Evolutionary conservation across 768 basidiomycete species (phyloP).

Genomic region (Tulasnella sp.): DNA sequence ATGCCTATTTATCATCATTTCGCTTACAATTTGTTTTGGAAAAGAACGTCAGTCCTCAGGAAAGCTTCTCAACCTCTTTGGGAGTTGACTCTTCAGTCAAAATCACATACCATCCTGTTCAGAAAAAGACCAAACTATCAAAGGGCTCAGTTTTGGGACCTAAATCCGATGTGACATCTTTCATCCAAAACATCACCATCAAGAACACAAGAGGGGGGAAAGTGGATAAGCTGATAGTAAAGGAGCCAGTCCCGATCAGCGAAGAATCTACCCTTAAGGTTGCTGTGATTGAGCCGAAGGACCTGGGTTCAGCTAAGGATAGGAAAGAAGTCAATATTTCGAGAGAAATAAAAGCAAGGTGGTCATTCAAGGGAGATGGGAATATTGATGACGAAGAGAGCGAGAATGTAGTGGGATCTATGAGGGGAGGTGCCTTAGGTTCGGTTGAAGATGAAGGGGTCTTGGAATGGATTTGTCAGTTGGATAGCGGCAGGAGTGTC

Average conservation of each 20-base stretch:
- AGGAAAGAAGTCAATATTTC: slow-evolving; percentile 36
- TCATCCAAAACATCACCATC: slow-evolving; percentile 15
- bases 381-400: slow-evolving; percentile 11
- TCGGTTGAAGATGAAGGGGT: slow-evolving; percentile 29
- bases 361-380: slow-evolving; percentile 20
- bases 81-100: slow-evolving; percentile 17
- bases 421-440: neutral
- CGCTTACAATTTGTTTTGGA: neutral
- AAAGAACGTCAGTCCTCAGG: slow-evolving; percentile 14
- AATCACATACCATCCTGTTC: slow-evolving; percentile 14
- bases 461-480: slow-evolving; percentile 41
- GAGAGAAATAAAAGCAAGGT: slow-evolving; percentile 14
- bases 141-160: neutral
- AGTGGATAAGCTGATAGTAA: neutral
- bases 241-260: slow-evolving; percentile 18
- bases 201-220: slow-evolving; percentile 15
- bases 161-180: slow-evolving; percentile 15
- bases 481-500: slow-evolving; percentile 34
- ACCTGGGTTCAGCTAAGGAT: slow-evolving; percentile 7
- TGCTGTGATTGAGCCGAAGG: slow-evolving; percentile 23
- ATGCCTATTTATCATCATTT: neutral
- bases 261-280: slow-evolving; percentile 24
- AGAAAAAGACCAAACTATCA: slow-evolving; percentile 6
- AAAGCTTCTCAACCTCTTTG: slow-evolving; percentile 18
- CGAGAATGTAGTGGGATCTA: neutral